phyloP scores from a whole-genome alignment of 257 asterid species.

The Datura wrightii region DNA sequence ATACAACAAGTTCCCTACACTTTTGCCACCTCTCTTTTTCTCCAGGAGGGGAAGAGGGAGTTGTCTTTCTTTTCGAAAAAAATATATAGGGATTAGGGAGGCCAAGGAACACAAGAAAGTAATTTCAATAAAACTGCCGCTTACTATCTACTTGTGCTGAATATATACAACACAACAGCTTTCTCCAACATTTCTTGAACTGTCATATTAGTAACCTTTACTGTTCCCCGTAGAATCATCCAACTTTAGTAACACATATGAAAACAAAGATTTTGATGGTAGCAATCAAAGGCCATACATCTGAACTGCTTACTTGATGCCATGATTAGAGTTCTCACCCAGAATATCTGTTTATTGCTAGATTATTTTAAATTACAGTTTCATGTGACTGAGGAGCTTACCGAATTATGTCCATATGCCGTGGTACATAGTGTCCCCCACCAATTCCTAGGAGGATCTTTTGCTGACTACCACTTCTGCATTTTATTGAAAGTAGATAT shows the following conservation, averaged over 20 bases:
- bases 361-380: background rate
- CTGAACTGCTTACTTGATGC: background rate
- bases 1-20: conserved; percentile 50
- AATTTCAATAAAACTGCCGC: background rate
- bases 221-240: background rate
- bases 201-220: background rate
- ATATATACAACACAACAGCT: background rate
- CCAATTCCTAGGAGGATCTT: conserved; percentile 50
- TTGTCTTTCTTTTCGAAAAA: background rate
- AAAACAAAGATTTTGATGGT: background rate
- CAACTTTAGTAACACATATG: background rate
- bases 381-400: conserved; percentile 35
- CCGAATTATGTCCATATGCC: conserved; percentile 50
- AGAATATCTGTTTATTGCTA: no score
- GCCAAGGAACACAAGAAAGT: background rate
- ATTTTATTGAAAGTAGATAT: conserved; percentile 4
- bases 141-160: background rate
- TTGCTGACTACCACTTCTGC: conserved; percentile 31
- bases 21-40: conserved; percentile 37
- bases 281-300: background rate
- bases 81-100: background rate
- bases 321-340: background rate
- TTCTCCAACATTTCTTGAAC: background rate
- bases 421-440: conserved; percentile 54
- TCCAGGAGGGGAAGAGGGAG: no score